Evolutionary conservation across 2,329 filamentous ascomycete genomes (phyloP).

Genomic region (Colletotrichum sp.): DNA sequence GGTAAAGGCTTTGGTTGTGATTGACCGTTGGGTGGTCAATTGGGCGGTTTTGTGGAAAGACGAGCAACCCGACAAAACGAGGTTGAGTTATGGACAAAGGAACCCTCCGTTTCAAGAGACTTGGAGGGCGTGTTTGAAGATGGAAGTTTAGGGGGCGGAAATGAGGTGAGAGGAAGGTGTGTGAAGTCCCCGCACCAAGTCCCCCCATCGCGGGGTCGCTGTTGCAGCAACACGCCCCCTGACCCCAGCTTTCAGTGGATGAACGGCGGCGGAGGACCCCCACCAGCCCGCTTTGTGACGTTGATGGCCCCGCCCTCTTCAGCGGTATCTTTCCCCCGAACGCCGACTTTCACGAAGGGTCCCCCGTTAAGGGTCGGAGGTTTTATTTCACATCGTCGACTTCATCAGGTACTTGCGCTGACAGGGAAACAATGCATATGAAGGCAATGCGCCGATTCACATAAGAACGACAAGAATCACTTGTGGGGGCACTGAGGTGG

Average conservation of each 20-base stretch:
- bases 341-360: neutral
- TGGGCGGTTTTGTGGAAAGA: neutral
- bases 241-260: neutral
- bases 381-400: neutral
- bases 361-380: neutral
- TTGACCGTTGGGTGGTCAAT: neutral
- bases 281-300: slow-evolving; percentile 3
- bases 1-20: neutral
- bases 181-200: slow-evolving; percentile 18
- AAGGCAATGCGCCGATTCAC: neutral
- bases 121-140: neutral
- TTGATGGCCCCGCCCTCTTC: slow-evolving; percentile 4
- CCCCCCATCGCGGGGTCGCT: slow-evolving; percentile 11
- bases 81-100: neutral
- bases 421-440: too few relatives aligned
- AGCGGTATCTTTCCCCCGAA: slow-evolving; percentile 16
- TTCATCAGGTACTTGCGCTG: too few relatives aligned
- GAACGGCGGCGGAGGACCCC: neutral
- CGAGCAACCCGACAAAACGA: neutral
- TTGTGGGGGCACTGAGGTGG: too few relatives aligned
- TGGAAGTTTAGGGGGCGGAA: neutral
- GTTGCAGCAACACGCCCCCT: neutral
- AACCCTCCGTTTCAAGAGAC: neutral
- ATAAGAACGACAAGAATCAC: too few relatives aligned
- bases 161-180: neutral